Evolutionary conservation across 2,329 filamentous ascomycete genomes (phyloP).

Genomic region (Cercospora sesami): DNA sequence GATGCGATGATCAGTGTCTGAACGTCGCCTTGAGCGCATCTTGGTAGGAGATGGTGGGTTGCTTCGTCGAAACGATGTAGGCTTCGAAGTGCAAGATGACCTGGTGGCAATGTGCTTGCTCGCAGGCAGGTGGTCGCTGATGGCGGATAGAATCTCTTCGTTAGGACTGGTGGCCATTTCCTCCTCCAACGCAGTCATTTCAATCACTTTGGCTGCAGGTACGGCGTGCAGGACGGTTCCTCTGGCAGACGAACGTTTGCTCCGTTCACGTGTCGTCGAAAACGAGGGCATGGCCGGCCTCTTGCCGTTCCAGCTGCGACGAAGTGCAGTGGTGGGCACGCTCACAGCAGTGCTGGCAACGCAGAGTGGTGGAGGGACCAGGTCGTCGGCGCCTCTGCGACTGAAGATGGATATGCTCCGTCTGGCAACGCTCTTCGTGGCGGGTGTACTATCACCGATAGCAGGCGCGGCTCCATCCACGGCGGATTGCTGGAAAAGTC

Average conservation of each 20-base stretch:
- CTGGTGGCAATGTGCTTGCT: background rate
- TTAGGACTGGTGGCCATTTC: conserved; percentile 45
- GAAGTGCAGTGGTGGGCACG: conserved; percentile 28
- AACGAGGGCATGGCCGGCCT: conserved; percentile 17
- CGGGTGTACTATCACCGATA: background rate
- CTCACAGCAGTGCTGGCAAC: conserved; percentile 27
- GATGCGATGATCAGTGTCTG: conserved; percentile 38
- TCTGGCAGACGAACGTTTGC: conserved; percentile 14
- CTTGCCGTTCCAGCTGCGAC: conserved; percentile 31
- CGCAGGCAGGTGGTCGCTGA: conserved; percentile 29
- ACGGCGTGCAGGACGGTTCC: conserved; percentile 39
- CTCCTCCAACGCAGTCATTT: conserved; percentile 38
- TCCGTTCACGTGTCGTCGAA: background rate
- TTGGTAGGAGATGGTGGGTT: conserved; percentile 14
- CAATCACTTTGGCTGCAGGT: conserved; percentile 32
- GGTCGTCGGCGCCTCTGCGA: conserved; percentile 35
- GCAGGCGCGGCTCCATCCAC: background rate
- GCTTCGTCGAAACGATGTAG: conserved; percentile 8
- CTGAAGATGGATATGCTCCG: conserved; percentile 42
- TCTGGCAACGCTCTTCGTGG: conserved; percentile 19
- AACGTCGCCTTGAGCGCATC: conserved; percentile 30
- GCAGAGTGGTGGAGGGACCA: conserved; percentile 27
- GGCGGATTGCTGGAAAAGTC: background rate
- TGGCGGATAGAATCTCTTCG: conserved; percentile 42
- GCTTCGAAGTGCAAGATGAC: background rate